A percentile compares a stretch with the other conserved stretches of the same genome.
These are phyloP conservation scores for Iris pallida DNA, from an alignment of 116 monocot species.

Conservation along the genomic window DNA sequence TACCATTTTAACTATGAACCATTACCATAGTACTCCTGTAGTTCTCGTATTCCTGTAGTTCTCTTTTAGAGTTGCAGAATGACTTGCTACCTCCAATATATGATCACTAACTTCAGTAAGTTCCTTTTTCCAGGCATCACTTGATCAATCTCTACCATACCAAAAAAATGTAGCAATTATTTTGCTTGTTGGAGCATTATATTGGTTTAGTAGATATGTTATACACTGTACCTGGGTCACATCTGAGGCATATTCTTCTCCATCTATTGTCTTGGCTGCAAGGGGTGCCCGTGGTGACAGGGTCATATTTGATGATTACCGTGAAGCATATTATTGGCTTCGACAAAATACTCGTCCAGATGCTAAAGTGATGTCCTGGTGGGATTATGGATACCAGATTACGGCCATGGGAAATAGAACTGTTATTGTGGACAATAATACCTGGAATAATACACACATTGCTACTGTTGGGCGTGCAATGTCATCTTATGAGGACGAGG, in stretches of 20 bases:
- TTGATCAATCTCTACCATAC: conserved; percentile 81
- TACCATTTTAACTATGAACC: too few relatives aligned
- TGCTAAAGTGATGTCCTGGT: conserved; percentile 99
- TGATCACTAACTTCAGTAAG: background rate
- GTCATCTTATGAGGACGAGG: conserved; percentile 95
- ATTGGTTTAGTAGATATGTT: conserved; percentile 81
- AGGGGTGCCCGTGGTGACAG: conserved; percentile 72
- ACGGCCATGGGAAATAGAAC: conserved; percentile 99
- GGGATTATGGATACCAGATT: conserved; percentile 99
- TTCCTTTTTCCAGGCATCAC: conserved; percentile 40
- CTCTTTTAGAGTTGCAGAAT: too few relatives aligned
- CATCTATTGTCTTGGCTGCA: conserved; percentile 90
- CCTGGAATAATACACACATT: conserved; percentile 99
- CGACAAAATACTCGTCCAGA: conserved; percentile 92
- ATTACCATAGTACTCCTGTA: too few relatives aligned
- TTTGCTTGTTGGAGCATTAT: conserved; percentile 73
- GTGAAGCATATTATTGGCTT: conserved; percentile 98
- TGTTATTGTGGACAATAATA: conserved; percentile 98
- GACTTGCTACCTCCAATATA: background rate
- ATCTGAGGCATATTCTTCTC: conserved; percentile 98
- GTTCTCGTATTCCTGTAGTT: too few relatives aligned
- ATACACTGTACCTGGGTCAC: conserved; percentile 99
- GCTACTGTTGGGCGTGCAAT: conserved; percentile 97
- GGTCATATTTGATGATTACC: conserved; percentile 98
- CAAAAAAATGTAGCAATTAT: conserved; percentile 72